These are phyloP conservation scores for Syncephalastrum contaminatum DNA, from an alignment of 371 early-diverging fungal genomes.

Conservation along the genomic window DNA sequence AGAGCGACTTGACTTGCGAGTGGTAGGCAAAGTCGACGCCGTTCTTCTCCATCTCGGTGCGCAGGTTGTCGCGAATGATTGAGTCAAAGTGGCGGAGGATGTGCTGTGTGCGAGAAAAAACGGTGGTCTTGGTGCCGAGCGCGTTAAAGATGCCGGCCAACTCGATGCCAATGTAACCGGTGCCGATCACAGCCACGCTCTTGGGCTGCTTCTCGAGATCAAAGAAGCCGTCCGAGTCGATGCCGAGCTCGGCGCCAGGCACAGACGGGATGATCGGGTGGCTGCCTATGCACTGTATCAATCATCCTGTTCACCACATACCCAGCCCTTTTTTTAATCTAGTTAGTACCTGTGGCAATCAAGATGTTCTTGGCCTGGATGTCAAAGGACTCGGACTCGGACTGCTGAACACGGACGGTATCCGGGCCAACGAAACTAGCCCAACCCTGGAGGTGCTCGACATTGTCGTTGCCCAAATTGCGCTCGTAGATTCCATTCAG, in stretches of 20 bases:
- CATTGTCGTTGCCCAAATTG: slow-evolving; percentile 80
- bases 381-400: slow-evolving; percentile 21
- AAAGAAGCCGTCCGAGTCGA: slow-evolving; percentile 94
- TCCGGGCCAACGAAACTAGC: slow-evolving; percentile 77
- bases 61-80: slow-evolving; percentile 78
- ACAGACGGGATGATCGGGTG: slow-evolving; percentile 66
- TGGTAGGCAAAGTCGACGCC: slow-evolving; percentile 76
- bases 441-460: slow-evolving; percentile 79
- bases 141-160: slow-evolving; percentile 91
- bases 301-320: too few relatives aligned
- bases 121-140: slow-evolving; percentile 78
- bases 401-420: slow-evolving; percentile 60
- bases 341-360: slow-evolving; percentile 70
- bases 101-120: slow-evolving; percentile 80
- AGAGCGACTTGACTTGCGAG: slow-evolving; percentile 45
- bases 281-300: slow-evolving; percentile 63
- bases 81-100: slow-evolving; percentile 88
- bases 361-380: slow-evolving; percentile 76
- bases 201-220: slow-evolving; percentile 86
- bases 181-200: slow-evolving; percentile 83
- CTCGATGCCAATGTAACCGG: slow-evolving; percentile 93
- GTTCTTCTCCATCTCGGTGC: slow-evolving; percentile 66
- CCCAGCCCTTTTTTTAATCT: too few relatives aligned
- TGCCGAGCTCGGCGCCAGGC: slow-evolving; percentile 85
- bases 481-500: slow-evolving; percentile 92